A percentile compares a stretch with the other conserved stretches of the same genome.
phyloP scores from a whole-genome alignment of 139 green algal genomes.

The Coelastrella sp. region DNA sequence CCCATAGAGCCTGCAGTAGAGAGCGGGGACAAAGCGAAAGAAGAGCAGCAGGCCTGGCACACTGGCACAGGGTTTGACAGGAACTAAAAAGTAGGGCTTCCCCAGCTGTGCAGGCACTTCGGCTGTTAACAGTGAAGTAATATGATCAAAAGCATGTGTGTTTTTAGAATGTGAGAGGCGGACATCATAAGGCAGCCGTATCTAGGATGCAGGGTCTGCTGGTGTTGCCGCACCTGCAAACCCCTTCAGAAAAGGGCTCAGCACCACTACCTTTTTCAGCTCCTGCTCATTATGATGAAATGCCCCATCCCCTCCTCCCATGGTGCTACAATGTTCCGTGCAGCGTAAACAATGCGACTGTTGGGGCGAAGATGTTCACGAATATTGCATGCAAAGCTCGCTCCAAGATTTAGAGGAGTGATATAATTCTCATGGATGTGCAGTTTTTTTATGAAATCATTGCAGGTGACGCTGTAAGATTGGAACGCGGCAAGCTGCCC shows the following conservation, averaged over 20 bases:
- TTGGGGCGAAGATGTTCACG: background rate
- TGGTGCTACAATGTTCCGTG: background rate
- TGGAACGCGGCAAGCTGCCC: background rate
- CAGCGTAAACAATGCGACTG: background rate
- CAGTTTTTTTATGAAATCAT: background rate
- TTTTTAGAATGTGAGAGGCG: too few relatives aligned
- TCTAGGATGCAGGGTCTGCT: background rate
- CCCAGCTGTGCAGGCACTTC: too few relatives aligned
- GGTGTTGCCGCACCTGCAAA: constrained; percentile 50
- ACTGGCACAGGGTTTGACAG: too few relatives aligned
- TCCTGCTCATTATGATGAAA: constrained; percentile 39
- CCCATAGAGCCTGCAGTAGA: constrained; percentile 82
- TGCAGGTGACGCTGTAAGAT: background rate
- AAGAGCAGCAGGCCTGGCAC: background rate
- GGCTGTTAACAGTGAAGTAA: too few relatives aligned
- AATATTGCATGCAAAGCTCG: background rate
- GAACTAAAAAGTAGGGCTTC: too few relatives aligned
- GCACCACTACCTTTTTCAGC: constrained; percentile 1
- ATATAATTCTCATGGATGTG: background rate
- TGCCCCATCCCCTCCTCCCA: constrained; percentile 4
- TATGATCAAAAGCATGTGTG: too few relatives aligned
- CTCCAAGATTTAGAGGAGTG: background rate
- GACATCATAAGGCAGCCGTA: too few relatives aligned
- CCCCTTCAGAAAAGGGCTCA: constrained; percentile 63
- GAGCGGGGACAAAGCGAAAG: background rate